Evolutionary conservation across 345 rosid genomes (phyloP), one percentile per base, ranked within the genome.

Genomic region (Microthlaspi erraticum): DNA sequence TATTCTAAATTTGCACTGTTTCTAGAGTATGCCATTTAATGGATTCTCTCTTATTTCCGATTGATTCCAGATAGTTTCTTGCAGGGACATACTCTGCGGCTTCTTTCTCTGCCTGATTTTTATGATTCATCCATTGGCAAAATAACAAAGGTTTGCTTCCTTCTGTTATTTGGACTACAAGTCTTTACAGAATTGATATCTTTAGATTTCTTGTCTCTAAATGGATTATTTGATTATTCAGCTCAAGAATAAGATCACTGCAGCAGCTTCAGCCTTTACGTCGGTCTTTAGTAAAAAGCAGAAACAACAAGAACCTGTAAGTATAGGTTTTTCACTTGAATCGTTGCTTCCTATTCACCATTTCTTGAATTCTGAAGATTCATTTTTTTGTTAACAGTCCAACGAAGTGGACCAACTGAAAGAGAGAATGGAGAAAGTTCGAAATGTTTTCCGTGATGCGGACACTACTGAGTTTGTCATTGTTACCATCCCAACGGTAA

Each of bases 401-500:
- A 82, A 80, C 60, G 84, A 85, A 70, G 80, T 87, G 77, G 86
- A 84, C 63, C 82, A 80, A 77, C 66, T 91, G 57, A 85, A 84
- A 73, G 85, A 86, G 79, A 83, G 81, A 68, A 84, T 84, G 91
- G 77, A 71, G 75, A 88, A 82, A 83, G 89, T 91, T 55, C 81
- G 83, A 64, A 88, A 87, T 75, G 84, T 91, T 66, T 88, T 91
- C 70, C 86, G 74, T 19, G 84, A 84, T 71, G 66, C 77, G 19
- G 68, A 81, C 57, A 51, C 80, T 68, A 88, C 88, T 5, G 93
- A 88, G 76, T 91, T 91, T 81, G 71, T 88, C 79, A 87, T 88
- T 66, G 95, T 91, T 49, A 84, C 93, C 44, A 87, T 87, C 81
- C 97, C 97, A 57, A 82, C 91, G 79, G 97, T 91, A 88, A 81